A percentile compares a stretch with the other conserved stretches of the same genome.
phyloP scores from a whole-genome alignment of 768 basidiomycete species.

The Hydnomerulius pinastri region DNA sequence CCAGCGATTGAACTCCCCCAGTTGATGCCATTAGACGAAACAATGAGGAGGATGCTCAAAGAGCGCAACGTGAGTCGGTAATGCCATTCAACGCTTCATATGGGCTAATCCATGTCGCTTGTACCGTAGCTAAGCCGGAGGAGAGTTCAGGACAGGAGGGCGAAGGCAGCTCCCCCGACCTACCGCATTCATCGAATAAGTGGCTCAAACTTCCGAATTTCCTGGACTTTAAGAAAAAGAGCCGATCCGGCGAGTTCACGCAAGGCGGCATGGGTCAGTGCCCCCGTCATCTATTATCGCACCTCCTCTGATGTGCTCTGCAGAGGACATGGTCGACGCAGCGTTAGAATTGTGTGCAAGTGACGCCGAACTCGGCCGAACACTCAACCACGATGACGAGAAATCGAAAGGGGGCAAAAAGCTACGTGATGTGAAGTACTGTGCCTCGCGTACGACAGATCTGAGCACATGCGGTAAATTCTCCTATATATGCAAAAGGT shows the following conservation, averaged over 20 bases:
- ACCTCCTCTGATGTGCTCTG: not conserved
- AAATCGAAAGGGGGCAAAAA: constrained; percentile 12
- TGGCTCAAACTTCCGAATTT: not conserved
- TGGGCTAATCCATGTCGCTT: not conserved
- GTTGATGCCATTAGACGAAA: constrained; percentile 7
- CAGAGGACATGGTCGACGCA: constrained; percentile 3
- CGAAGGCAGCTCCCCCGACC: not conserved
- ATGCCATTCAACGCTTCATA: too few species aligned
- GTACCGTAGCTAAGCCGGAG: not conserved
- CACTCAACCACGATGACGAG: constrained; percentile 3
- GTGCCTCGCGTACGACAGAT: constrained; percentile 6
- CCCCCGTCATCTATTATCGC: not conserved
- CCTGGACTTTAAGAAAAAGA: not conserved
- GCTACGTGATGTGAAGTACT: constrained; percentile 12
- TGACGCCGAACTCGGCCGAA: not conserved
- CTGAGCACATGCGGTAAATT: constrained; percentile 10
- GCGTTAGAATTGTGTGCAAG: constrained; percentile 5
- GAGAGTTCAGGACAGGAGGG: not conserved
- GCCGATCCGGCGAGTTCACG: not conserved
- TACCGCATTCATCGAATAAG: not conserved
- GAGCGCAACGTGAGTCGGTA: too few species aligned
- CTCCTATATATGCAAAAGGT: not conserved
- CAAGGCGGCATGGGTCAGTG: constrained; percentile 5
- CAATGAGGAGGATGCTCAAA: not conserved
- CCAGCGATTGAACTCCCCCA: not conserved